A percentile compares a stretch with the other conserved stretches of the same genome.
These are phyloP conservation scores for Candida sakaeoensis DNA, from an alignment of 805 yeast genomes.

Conservation along the genomic window DNA sequence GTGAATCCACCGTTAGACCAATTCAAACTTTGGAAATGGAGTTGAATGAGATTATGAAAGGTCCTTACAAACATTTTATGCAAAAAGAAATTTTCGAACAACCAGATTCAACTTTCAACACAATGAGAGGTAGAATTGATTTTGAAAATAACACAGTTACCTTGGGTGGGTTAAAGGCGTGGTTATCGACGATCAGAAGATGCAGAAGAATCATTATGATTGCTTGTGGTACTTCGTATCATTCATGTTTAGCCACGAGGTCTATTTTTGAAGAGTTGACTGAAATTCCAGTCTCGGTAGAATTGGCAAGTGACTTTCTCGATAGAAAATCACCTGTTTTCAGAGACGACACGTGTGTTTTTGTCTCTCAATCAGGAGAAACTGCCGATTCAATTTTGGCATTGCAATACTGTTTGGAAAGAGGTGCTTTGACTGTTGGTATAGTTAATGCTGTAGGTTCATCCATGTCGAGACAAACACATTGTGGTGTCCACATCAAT, in stretches of 20 bases:
- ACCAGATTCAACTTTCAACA: constrained; percentile 96
- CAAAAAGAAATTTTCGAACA: constrained; percentile 98
- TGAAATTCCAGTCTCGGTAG: constrained; percentile 90
- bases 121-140: constrained; percentile 99
- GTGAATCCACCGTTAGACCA: constrained; percentile 89
- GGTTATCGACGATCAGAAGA: constrained; percentile 84
- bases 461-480: constrained; percentile 91
- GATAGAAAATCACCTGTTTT: constrained; percentile 96
- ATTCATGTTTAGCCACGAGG: constrained; percentile 96
- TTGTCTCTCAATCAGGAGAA: constrained; percentile 98
- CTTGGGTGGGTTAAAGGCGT: constrained; percentile 85
- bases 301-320: constrained; percentile 89
- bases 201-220: constrained; percentile 96
- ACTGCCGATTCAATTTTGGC: constrained; percentile 97
- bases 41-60: constrained; percentile 97
- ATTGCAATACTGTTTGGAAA: constrained; percentile 88
- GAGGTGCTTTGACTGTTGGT: constrained; percentile 97
- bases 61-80: constrained; percentile 95
- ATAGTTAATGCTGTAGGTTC: constrained; percentile 98
- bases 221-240: constrained; percentile 99
- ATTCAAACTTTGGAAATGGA: constrained; percentile 97
- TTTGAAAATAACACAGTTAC: constrained; percentile 73
- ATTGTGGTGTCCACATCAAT: constrained; percentile 98
- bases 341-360: constrained; percentile 95
- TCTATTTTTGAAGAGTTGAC: constrained; percentile 94